Evolutionary conservation across 2,329 filamentous ascomycete genomes (phyloP).

Genomic region (Penicillium sp.): DNA sequence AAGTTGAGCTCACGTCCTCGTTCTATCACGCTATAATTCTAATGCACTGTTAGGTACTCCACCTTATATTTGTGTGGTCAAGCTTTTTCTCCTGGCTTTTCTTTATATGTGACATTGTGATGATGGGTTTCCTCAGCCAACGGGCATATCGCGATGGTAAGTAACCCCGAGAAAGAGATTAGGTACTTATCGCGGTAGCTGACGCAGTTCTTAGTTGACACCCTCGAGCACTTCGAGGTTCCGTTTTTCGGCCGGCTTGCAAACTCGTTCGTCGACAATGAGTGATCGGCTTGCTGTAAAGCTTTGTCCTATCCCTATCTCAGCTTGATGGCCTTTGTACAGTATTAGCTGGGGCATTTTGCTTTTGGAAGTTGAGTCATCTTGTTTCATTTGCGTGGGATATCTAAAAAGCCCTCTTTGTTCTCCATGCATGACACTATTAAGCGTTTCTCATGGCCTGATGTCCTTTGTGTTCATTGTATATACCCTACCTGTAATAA

Average conservation of each 20-base stretch:
- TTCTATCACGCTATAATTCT: constrained; percentile 8
- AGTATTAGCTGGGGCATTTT: neutral
- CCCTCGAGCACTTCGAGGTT: constrained; percentile 75
- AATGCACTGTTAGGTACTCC: constrained; percentile 66
- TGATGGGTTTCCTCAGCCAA: constrained; percentile 77
- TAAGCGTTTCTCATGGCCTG: constrained; percentile 4
- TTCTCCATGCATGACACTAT: neutral
- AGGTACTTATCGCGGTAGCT: constrained; percentile 6
- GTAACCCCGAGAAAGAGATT: constrained; percentile 19
- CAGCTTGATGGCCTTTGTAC: constrained; percentile 7
- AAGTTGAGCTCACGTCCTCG: constrained; percentile 29
- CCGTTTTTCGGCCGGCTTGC: constrained; percentile 86
- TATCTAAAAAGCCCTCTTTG: neutral
- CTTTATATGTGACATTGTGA: constrained; percentile 72
- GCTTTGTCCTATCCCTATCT: neutral
- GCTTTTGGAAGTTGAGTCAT: neutral
- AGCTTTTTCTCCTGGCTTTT: constrained; percentile 82
- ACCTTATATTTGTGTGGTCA: constrained; percentile 87
- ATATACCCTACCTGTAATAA: neutral
- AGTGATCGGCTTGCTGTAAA: constrained; percentile 49
- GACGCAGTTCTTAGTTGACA: constrained; percentile 57
- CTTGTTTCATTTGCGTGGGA: neutral
- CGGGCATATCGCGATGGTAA: constrained; percentile 85
- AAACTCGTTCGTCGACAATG: constrained; percentile 88
- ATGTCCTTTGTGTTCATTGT: constrained; percentile 1